Percentiles rank a stretch among this genome's conserved stretches.
Evolutionary conservation across 805 yeast genomes (phyloP).

Genomic region (Ogataea kodamae): DNA sequence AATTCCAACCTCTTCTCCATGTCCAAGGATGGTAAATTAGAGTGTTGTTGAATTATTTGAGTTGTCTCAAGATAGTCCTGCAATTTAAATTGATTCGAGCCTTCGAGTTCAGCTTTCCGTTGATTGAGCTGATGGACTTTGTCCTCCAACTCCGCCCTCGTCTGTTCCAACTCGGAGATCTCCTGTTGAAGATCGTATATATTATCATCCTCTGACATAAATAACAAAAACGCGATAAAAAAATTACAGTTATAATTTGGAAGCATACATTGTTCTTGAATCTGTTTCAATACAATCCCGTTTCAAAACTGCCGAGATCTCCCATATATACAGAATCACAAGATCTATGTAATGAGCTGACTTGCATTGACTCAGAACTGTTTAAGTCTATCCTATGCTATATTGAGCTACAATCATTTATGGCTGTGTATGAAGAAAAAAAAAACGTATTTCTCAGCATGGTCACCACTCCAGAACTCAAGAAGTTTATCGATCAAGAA

Average conservation of each 20-base stretch:
- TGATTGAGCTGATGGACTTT: conserved; percentile 4
- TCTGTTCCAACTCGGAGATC: conserved; percentile 7
- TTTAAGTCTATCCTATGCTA: too few species aligned
- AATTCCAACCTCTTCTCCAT: conserved; percentile 23
- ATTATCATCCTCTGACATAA: conserved; percentile 15
- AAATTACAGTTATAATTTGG: too few species aligned
- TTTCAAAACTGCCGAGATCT: neutral
- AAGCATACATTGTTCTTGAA: conserved; percentile 4
- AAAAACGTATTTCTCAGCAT: too few species aligned
- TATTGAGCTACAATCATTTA: too few species aligned
- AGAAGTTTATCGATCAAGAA: conserved; percentile 74
- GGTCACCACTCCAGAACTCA: conserved; percentile 36
- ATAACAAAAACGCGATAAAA: conserved; percentile 5
- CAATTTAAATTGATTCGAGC: conserved; percentile 13
- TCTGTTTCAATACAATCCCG: too few species aligned
- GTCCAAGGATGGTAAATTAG: conserved; percentile 30
- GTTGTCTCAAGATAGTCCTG: conserved; percentile 18
- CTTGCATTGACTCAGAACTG: too few species aligned
- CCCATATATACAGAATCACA: too few species aligned
- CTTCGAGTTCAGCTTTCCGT: conserved; percentile 1
- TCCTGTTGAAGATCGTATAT: conserved; percentile 8
- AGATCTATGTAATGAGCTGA: too few species aligned
- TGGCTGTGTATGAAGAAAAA: too few species aligned
- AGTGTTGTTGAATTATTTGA: conserved; percentile 18
- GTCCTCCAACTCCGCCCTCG: conserved; percentile 4